Evolutionary conservation across 148 eudicot species (phyloP), one percentile per base, ranked within the genome.

Genomic region (Arctostaphylos glauca): DNA sequence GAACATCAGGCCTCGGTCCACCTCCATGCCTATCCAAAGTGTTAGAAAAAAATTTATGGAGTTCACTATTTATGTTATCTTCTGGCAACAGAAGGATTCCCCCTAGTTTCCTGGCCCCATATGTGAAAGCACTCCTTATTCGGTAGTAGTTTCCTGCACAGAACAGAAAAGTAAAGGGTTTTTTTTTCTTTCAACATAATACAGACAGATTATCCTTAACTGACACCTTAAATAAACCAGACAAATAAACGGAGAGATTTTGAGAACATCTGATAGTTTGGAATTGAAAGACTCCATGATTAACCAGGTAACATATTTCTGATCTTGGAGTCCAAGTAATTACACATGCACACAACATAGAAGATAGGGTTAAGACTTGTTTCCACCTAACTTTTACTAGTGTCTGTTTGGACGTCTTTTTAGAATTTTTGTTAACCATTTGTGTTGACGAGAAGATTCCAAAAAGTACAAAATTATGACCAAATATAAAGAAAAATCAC

Each of bases 31-130:
- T 90, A 25, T 87, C 91, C 83, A 97, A 79, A 58, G 98, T 94
- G 85, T 93, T 94, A 9, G 92, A 83, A 83, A 97, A 94, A 86
- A 94, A 97, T 38, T 67, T 89, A 19, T 81, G 70, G 58, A 97
- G 93, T 87, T 93, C 97, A 64, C 88, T 88, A 56, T 90, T 84
- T 55, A 97, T 85, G 47, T 82, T 81, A 46, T 90, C 88, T 82
- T 89, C 89, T 25, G 92, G 88, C 83, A 82, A 94, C 82, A 81
- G 58, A 79, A 97, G 89, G 77, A 93, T 91, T 86, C 80, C 92
- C 49, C 91, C 90, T n/a, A 97, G 97, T 79, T 94, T 93, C 55
- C 90, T 87, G 77, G 98, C 97, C 59, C 99, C 99, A 79, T 86
- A 97, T 0, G 91, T 77, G 81, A 97, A 92, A 81, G 99, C 99